phyloP scores from a whole-genome alignment of 495 filamentous ascomycete species.

The Annulohypoxylon bovei region DNA sequence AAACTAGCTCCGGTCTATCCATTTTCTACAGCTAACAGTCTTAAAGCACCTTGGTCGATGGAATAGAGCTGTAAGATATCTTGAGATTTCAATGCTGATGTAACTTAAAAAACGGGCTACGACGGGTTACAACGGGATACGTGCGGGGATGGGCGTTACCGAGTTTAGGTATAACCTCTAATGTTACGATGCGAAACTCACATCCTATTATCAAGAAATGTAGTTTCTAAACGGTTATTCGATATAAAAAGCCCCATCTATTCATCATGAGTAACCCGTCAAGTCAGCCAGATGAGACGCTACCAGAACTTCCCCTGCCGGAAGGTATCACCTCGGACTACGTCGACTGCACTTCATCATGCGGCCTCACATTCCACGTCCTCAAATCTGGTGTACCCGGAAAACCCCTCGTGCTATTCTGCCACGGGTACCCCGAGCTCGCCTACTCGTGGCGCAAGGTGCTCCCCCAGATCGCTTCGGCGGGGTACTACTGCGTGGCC shows the following conservation, averaged over 20 bases:
- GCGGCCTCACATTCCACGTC: conserved; percentile 68
- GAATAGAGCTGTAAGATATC: too few species aligned
- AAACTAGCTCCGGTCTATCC: not conserved
- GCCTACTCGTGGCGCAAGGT: conserved; percentile 76
- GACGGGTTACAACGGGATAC: not conserved
- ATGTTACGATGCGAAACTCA: not conserved
- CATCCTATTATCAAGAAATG: not conserved
- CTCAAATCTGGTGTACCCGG: conserved; percentile 62
- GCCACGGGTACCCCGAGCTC: conserved; percentile 74
- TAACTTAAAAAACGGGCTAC: not conserved
- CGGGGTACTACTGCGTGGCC: conserved; percentile 71
- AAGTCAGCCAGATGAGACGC: conserved; percentile 12
- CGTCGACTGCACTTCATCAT: conserved; percentile 55
- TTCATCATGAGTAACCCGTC: conserved; percentile 13
- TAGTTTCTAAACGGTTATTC: not conserved
- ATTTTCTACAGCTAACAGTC: too few species aligned
- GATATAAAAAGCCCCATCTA: not conserved
- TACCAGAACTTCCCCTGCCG: conserved; percentile 64
- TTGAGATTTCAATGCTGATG: not conserved
- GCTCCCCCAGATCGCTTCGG: conserved; percentile 62
- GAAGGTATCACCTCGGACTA: conserved; percentile 61
- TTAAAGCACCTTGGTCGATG: too few species aligned
- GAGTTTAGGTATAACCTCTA: not conserved
- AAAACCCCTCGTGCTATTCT: conserved; percentile 68
- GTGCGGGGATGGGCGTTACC: conserved; percentile 1